Base-by-base conservation (phyloP, 345 rosid genomes). In the Reutealis trisperma region DNA sequence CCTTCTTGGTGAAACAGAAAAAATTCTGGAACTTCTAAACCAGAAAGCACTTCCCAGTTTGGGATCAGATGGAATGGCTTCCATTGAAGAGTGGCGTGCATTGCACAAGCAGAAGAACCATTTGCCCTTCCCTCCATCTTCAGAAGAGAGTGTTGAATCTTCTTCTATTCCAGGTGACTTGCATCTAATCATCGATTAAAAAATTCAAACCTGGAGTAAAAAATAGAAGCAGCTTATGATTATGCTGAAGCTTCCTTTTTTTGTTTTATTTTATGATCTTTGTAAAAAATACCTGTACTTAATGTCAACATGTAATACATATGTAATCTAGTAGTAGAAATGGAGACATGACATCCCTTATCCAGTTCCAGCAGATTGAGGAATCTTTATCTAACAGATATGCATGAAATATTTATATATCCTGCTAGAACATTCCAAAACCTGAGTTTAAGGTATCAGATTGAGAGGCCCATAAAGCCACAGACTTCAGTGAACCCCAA, bases 1-100 rank as follows among this genome's bases (percentile, higher is more conserved):
- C 83, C 86, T 91, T 77, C 89, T 94, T 1, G 97, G 97, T 52
- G 83, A 77, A 87, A 86, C 84, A 18, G 86, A 83, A 69, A 85
- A 81, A 79, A 84, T 91, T 71, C 76, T 88, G 63, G 78, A 90
- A 81, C 83, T 90, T 66, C 83, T 93, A 8, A 85, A 86, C 71
- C 77, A 82, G 60, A 87, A 76, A 68, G 64, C 80, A 32, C 42
- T 76, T 59, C 93, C 89, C 1, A 70, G 65, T 27, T 10, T 89
- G 79, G 69, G 75, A 42, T 80, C 90, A 49, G 89, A 87, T 54
- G 60, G 81, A 84, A 70, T 84, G 82, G 89, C 84, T 45, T 67
- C 61, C 72, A 85, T 93, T 15, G 92, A 93, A 19, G 83, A 91
- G 76, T 94, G 98, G 97, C 87, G 90, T 41, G 74, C 84, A 16